These are phyloP conservation scores for Lenzites betulinus DNA, from an alignment of 768 basidiomycete species.

Conservation along the genomic window DNA sequence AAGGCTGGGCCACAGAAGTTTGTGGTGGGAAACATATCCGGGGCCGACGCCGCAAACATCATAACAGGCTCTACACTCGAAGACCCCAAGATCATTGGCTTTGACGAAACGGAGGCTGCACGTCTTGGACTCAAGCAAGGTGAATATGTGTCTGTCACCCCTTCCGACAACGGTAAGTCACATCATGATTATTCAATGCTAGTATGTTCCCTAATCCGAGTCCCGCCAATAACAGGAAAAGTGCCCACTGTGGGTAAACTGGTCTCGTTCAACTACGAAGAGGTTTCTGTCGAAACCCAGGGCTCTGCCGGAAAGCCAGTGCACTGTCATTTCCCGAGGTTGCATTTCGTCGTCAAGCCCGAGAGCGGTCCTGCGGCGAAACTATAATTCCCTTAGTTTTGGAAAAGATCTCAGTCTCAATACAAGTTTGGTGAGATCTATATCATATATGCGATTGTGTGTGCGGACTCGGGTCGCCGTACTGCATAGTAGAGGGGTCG, in stretches of 20 bases:
- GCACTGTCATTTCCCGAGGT: constrained; percentile 56
- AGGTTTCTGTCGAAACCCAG: constrained; percentile 50
- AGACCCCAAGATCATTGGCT: constrained; percentile 44
- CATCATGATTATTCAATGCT: no score
- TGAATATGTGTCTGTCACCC: constrained; percentile 44
- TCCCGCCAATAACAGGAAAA: constrained; percentile 24
- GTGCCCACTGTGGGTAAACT: constrained; percentile 52
- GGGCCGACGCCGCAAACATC: constrained; percentile 43
- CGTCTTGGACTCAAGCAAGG: constrained; percentile 43
- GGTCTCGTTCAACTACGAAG: constrained; percentile 49
- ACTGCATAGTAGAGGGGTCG: no score
- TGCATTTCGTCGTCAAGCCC: constrained; percentile 28
- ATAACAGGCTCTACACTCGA: constrained; percentile 42
- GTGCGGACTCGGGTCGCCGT: no score
- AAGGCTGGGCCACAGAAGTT: constrained; percentile 30
- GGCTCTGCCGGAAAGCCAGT: constrained; percentile 39
- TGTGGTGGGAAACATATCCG: constrained; percentile 35
- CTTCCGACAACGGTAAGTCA: constrained; percentile 53
- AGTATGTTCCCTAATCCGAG: no score
- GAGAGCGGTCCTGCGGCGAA: constrained; percentile 8
- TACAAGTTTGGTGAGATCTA: no score
- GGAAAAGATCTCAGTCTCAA: no score
- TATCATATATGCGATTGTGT: no score
- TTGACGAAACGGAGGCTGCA: constrained; percentile 45
- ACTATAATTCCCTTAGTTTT: no score